These are phyloP conservation scores for Xylariaceae sp. DNA, from an alignment of 2,329 filamentous ascomycete species.

Conservation along the genomic window DNA sequence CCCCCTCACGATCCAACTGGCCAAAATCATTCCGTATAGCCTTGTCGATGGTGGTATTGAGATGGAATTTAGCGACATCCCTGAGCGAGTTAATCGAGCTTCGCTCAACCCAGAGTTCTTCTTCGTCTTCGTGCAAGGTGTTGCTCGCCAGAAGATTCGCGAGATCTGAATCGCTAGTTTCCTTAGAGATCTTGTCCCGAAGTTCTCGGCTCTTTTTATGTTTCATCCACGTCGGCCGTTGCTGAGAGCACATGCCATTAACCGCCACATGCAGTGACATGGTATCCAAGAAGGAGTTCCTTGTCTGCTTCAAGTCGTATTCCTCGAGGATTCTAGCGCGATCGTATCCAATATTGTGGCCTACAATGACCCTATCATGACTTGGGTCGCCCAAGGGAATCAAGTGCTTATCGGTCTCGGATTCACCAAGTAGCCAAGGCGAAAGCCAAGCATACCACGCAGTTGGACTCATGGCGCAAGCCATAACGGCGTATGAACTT, in stretches of 20 bases:
- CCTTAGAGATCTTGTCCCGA: slow-evolving; percentile 76
- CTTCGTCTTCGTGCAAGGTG: slow-evolving; percentile 78
- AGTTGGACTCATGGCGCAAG: slow-evolving; percentile 86
- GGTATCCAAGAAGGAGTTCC: slow-evolving; percentile 90
- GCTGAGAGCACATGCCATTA: slow-evolving; percentile 98
- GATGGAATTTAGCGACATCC: slow-evolving; percentile 96
- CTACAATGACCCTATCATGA: slow-evolving; percentile 79
- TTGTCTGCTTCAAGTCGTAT: slow-evolving; percentile 81
- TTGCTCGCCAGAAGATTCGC: slow-evolving; percentile 72
- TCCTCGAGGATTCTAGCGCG: slow-evolving; percentile 88
- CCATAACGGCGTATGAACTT: slow-evolving; percentile 93
- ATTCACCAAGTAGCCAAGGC: slow-evolving; percentile 89
- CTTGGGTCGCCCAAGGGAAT: slow-evolving; percentile 84
- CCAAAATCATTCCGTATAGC: slow-evolving; percentile 85
- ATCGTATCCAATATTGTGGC: slow-evolving; percentile 96
- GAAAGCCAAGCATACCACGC: slow-evolving; percentile 99
- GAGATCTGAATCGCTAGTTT: slow-evolving; percentile 75
- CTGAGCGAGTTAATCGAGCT: slow-evolving; percentile 95
- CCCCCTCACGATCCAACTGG: slow-evolving; percentile 74
- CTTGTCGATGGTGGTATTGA: slow-evolving; percentile 91
- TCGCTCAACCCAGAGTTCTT: slow-evolving; percentile 92
- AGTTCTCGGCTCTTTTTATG: slow-evolving; percentile 89
- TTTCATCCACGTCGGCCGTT: slow-evolving; percentile 96
- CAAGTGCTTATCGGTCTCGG: slow-evolving; percentile 77
- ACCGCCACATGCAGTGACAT: slow-evolving; percentile 98